A percentile compares a stretch with the other conserved stretches of the same genome.
Evolutionary conservation across 768 basidiomycete species (phyloP).

Genomic region (Antrodiella citrinella): DNA sequence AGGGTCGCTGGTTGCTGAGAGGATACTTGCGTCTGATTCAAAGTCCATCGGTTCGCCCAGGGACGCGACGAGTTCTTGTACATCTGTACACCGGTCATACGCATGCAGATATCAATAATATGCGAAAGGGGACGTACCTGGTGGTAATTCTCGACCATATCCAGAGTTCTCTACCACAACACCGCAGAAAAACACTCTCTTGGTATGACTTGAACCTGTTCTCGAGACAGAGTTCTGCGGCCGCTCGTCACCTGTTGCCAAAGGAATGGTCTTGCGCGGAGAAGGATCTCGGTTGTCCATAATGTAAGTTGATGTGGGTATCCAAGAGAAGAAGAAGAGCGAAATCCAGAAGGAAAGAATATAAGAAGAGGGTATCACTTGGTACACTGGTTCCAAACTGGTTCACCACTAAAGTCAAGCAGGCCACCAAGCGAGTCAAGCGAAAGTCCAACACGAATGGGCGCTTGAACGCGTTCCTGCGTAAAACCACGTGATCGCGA

Average conservation of each 20-base stretch:
- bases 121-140: constrained; percentile 38
- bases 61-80: constrained; percentile 71
- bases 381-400: too few relatives aligned
- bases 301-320: constrained; percentile 4
- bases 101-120: constrained; percentile 1
- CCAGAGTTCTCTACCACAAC: constrained; percentile 84
- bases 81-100: constrained; percentile 39
- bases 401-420: too few relatives aligned
- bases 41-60: constrained; percentile 60
- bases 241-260: constrained; percentile 60
- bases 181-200: constrained; percentile 82
- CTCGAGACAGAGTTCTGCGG: constrained; percentile 33
- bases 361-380: not conserved
- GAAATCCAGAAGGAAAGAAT: not conserved
- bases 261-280: constrained; percentile 66
- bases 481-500: not conserved
- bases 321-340: not conserved
- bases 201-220: constrained; percentile 41
- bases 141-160: constrained; percentile 56
- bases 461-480: not conserved
- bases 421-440: too few relatives aligned
- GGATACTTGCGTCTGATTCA: constrained; percentile 37
- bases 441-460: too few relatives aligned
- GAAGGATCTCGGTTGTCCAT: constrained; percentile 60
- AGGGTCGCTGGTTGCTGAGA: constrained; percentile 32